A percentile compares a stretch with the other conserved stretches of the same genome.
These are phyloP conservation scores for Arabidopsis arenosa DNA, from an alignment of 345 rosid species.

Conservation along the genomic window DNA sequence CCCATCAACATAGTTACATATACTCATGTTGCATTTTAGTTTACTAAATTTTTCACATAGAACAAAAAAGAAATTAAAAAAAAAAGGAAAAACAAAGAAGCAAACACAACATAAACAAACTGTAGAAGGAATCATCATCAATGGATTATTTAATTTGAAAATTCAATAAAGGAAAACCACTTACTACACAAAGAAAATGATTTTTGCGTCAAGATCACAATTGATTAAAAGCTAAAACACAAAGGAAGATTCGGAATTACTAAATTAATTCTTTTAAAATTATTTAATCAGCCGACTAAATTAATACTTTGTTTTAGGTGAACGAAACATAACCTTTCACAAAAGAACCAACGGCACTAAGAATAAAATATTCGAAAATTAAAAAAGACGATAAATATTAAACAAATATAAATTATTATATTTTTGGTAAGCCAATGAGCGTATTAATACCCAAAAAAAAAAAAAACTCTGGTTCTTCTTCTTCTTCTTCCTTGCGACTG, in stretches of 20 bases:
- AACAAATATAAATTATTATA: neutral
- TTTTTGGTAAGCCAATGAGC: neutral
- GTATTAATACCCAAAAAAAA: neutral
- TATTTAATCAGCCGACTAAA: constrained; percentile 24
- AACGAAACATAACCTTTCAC: constrained; percentile 23
- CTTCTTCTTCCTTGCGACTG: constrained; percentile 33
- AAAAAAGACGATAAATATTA: neutral
- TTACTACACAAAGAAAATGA: constrained; percentile 4
- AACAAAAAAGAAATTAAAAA: no score
- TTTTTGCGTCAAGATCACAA: constrained; percentile 36
- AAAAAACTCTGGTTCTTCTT: constrained; percentile 4
- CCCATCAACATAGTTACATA: no score
- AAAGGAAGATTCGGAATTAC: constrained; percentile 27
- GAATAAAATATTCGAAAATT: neutral
- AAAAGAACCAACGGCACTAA: constrained; percentile 20
- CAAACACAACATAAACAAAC: no score
- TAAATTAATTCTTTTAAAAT: neutral
- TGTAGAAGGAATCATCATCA: no score
- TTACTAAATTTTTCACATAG: no score
- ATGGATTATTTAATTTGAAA: no score
- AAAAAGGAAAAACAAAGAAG: no score
- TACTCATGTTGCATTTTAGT: no score
- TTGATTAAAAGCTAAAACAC: constrained; percentile 21
- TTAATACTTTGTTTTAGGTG: constrained; percentile 25
- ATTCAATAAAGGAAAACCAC: neutral